Evolutionary conservation across 768 basidiomycete genomes (phyloP).

Genomic region (Termitomyces titanicus): DNA sequence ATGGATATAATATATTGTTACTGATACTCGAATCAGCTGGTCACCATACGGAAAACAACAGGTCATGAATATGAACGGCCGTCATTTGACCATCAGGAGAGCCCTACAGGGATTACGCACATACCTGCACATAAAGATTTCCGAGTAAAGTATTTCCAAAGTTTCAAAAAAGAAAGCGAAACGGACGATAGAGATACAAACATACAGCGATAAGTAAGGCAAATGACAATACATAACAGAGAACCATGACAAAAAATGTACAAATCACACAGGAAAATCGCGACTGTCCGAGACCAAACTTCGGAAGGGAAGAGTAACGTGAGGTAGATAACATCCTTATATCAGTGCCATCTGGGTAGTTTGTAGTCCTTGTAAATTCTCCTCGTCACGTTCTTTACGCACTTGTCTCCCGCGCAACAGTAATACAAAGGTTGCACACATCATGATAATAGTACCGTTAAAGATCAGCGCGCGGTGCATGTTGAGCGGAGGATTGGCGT

Average conservation of each 20-base stretch:
- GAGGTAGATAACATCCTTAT: background rate
- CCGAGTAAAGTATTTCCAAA: constrained; percentile 81
- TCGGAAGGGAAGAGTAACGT: background rate
- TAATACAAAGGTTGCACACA: constrained; percentile 38
- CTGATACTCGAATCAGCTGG: constrained; percentile 49
- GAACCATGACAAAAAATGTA: background rate
- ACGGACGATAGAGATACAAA: background rate
- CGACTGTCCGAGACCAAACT: no score
- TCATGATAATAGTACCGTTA: constrained; percentile 49
- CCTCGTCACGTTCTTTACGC: constrained; percentile 60
- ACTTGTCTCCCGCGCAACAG: constrained; percentile 58
- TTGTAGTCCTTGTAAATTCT: constrained; percentile 27
- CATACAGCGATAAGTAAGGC: background rate
- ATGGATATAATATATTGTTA: background rate
- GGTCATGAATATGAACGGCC: constrained; percentile 45
- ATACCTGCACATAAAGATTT: constrained; percentile 89
- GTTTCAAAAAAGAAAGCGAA: constrained; percentile 52
- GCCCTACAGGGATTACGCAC: constrained; percentile 25
- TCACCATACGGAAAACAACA: constrained; percentile 81
- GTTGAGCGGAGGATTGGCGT: constrained; percentile 67
- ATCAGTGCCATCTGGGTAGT: background rate
- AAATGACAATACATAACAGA: background rate
- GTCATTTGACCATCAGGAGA: constrained; percentile 39
- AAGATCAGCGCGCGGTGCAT: constrained; percentile 70
- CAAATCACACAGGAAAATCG: background rate